Evolutionary conservation across 2,329 filamentous ascomycete genomes (phyloP).

Genomic region (Dactylonectria estremocensis): DNA sequence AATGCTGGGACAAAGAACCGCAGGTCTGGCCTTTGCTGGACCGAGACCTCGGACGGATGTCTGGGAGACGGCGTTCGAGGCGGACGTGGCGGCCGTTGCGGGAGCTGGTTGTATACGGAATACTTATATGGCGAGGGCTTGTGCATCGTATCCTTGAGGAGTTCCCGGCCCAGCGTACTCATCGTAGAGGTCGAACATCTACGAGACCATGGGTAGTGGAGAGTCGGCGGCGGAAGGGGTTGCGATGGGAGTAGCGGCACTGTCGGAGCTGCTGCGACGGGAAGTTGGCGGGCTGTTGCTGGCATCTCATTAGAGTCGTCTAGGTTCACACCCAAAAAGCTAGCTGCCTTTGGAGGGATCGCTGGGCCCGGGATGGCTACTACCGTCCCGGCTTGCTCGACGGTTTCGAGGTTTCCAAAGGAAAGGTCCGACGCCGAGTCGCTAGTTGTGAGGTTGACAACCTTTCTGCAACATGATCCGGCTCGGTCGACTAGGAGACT

Average conservation of each 20-base stretch:
- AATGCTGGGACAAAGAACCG: slow-evolving; percentile 43
- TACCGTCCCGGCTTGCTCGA: slow-evolving; percentile 7
- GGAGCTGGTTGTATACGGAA: slow-evolving; percentile 1
- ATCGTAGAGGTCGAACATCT: slow-evolving; percentile 36
- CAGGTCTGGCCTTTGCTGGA: slow-evolving; percentile 20
- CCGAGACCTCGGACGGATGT: slow-evolving; percentile 11
- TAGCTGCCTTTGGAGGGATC: slow-evolving; percentile 35
- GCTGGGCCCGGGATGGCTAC: slow-evolving; percentile 14
- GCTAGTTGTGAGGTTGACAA: neutral
- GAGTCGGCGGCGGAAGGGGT: neutral
- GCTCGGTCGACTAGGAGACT: neutral
- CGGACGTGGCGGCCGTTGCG: slow-evolving; percentile 2
- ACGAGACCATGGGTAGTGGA: neutral
- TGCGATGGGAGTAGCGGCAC: neutral
- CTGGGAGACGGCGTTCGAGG: slow-evolving; percentile 14
- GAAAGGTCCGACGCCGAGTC: slow-evolving; percentile 34
- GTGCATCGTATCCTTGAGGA: slow-evolving; percentile 42
- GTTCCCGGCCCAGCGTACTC: slow-evolving; percentile 43
- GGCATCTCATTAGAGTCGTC: neutral
- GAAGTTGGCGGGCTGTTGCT: neutral
- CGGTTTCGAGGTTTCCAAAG: slow-evolving; percentile 31
- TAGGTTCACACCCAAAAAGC: slow-evolving; percentile 33
- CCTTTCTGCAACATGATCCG: neutral
- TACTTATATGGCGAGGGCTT: slow-evolving; percentile 28
- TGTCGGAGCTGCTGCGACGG: neutral